A percentile compares a stretch with the other conserved stretches of the same genome.
These are phyloP conservation scores for Colletotrichum lentis DNA, from an alignment of 2,329 filamentous ascomycete species.

Conservation along the genomic window DNA sequence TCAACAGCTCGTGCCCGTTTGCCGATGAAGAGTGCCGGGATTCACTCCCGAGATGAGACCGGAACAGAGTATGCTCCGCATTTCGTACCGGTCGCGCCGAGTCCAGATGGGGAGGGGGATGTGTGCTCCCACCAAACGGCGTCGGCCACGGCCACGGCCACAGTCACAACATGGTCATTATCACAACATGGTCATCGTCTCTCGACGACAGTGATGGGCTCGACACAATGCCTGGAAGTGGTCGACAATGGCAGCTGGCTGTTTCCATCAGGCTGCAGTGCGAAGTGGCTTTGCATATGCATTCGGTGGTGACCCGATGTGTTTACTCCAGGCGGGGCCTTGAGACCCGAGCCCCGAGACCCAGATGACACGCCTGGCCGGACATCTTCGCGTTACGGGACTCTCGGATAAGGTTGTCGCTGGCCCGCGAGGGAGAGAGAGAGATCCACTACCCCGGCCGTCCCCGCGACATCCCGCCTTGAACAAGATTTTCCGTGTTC, in stretches of 20 bases:
- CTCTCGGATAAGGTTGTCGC: not conserved
- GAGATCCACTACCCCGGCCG: not conserved
- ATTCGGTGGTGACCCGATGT: no score
- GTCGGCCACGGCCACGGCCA: no score
- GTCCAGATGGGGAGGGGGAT: not conserved
- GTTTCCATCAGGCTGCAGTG: no score
- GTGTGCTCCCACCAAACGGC: not conserved
- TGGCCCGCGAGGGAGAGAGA: not conserved
- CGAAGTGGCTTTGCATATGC: no score
- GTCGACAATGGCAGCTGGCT: no score
- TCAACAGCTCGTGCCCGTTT: not conserved
- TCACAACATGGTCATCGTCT: not conserved
- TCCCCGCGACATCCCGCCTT: not conserved
- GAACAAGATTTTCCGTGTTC: slow-evolving; percentile 14
- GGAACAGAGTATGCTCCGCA: slow-evolving; percentile 11
- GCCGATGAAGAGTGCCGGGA: slow-evolving; percentile 22
- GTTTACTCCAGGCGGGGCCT: no score
- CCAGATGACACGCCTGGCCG: no score
- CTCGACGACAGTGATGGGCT: not conserved
- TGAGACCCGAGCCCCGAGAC: no score
- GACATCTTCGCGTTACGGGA: not conserved
- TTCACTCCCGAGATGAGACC: slow-evolving; percentile 17
- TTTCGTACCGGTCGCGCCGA: slow-evolving; percentile 19
- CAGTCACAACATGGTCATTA: not conserved
- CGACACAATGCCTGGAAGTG: not conserved